Base-by-base conservation (phyloP, 306 rosid species). In the Lablab purpureus region DNA sequence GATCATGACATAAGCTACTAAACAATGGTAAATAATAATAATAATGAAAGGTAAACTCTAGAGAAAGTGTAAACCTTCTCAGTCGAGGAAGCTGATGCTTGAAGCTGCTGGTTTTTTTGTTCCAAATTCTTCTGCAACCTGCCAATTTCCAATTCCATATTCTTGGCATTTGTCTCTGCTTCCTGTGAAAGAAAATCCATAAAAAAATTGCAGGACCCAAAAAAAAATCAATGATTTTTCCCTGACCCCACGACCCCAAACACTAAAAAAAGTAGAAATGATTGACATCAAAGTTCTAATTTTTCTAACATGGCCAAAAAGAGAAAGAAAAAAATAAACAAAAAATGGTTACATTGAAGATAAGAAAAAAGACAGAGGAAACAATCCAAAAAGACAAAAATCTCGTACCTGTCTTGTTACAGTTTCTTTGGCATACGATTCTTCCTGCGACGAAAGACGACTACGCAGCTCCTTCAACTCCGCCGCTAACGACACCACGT, bases 401-500 rank as follows among this genome's bases (percentile, higher is more conserved):
- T 43, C 21, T 40, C 83, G 74, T 84, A 85, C 99, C 94, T 93
- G 90, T 89, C 99, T 91, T 11, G 97, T 90, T 73, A 76, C 71
- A 50, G 88, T 45, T 83, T 96, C 99, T 71, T 80, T 89, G 22
- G 77, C 94, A 82, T 85, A 91, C 1, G 93, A 85, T 76, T 91
- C 88, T 82, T 93, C 99, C 64, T 93, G 92, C n/a, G 86, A 85
- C 3, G 98, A 89, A 36, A 96, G 80, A 47, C 99, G 96, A 79
- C 77, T 67, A 41, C 97, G 83, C 19, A 90, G 96, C 79, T 88
- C 97, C 83, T 96, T 96, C 90, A 96, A 87, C 87, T 96, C 99
- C 2, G 87, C 81, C 3, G 99, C 99, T 58, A 96, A 81, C 0
- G 96, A 96, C 84, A 89, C 97, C 27, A 96, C 99, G 83, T 93